Evolutionary conservation across 192 early-diverging fungal genomes (phyloP), one percentile per base, ranked within the genome.

Genomic region (Coemansia sp.): DNA sequence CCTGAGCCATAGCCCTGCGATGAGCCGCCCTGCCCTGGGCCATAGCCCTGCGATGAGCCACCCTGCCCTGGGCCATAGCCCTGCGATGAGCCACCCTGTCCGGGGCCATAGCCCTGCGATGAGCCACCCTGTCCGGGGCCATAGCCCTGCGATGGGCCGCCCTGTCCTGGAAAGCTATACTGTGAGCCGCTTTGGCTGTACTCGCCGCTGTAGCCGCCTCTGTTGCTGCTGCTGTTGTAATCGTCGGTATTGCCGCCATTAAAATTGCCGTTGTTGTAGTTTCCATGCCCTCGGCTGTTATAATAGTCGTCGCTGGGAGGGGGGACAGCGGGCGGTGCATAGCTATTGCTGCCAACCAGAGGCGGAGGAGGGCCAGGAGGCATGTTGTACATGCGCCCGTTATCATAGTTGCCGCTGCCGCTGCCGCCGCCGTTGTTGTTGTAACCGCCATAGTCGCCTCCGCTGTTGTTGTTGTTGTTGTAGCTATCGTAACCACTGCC

Each of bases 321-420:
- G 10, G 65, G 65, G 26, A 43, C 65, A 21, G 35, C 16, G 20
- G 56, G 58, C 14, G 65, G 57, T 3, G 26, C 26, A 53, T 53
- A 53, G 52, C 26, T 26, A 53, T 52, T 25, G 21, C 25, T 23
- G 21, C 21, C 21, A 10, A 14, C 26, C 26, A 33, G 52, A 16
- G 26, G 52, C 4, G 60, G 64, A 21, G 64, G 70, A 14, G 69
- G 71, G 50, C 56, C 62, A 1, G 47, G 70, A 0, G 76, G 65
- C 13, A 66, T 65, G 47, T 50, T 71, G 66, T 67, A 61, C 66
- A 13, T 67, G 71, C 59, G 37, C 12, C 21, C 45, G 20, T 58
- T 58, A 18, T 47, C 59, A 33, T 58, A 50, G 45, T 66, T 48
- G n/a, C 64, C 25, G n/a, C n/a, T n/a, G n/a, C n/a, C n/a, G 45